Base-by-base conservation (phyloP, 2,329 filamentous ascomycete genomes). In the Lecanosticta acicola region DNA sequence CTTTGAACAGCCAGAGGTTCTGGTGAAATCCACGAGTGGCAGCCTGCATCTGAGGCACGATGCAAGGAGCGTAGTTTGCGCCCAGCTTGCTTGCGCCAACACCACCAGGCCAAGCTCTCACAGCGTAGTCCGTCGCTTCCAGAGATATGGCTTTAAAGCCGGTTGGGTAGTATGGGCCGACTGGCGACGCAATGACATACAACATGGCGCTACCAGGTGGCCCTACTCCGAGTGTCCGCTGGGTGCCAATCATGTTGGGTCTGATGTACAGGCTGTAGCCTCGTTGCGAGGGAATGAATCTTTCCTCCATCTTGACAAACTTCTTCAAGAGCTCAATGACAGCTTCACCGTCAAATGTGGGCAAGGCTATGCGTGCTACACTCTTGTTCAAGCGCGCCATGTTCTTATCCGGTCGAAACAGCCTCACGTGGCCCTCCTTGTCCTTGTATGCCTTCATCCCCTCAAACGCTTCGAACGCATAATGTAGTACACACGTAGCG, bases 401-500 rank as follows among this genome's bases (percentile, higher is more conserved):
- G 76, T 98, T 98, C 78, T 81, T 93, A 67, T 94, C 85, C 2
- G 93, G 93, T 26, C 93, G 81, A 78, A 98, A 98, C 44, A 98
- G 76, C 45, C 91, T 83, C 58, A 95, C 80, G 49, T 82, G 73
- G 59, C 87, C 87, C 35, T 80, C 66, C 61, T 78, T 80, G 72
- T 94, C 88, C 70, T 91, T 94, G 78, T 98, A 98, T 49, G 93
- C 93, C 76, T 98, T 98, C 89, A 97, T 95, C 59, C 93, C 93
- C 75, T 98, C 93, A 70, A 98, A 98, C 68, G 86, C 93, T 70
- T 94, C 87, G 65, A 97, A 97, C 39, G 88, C 93, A 71, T 98
- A 98, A 78, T 98, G 93, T 72, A 98, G 91, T 53, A 97, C 93
- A 72, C 90, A 97, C 26, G 88, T 93, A 35, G 93, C 88, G 19